phyloP scores from a whole-genome alignment of 441 rosid genomes.

The Hura crepitans region DNA sequence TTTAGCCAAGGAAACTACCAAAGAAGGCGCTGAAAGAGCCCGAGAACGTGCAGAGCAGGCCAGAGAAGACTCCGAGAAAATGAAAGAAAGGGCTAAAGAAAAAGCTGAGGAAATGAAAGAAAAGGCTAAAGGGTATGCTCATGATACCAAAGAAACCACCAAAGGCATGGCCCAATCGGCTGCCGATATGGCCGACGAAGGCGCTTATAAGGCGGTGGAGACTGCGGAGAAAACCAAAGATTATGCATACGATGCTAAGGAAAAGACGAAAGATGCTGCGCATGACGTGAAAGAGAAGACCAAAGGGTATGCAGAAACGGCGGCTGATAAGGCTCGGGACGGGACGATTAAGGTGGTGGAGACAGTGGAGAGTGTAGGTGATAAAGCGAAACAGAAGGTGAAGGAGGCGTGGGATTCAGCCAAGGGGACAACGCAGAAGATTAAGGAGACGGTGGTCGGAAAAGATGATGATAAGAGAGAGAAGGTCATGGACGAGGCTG shows the following conservation, averaged over 20 bases:
- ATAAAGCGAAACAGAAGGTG: constrained; percentile 53
- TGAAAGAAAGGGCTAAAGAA: constrained; percentile 35
- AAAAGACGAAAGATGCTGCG: constrained; percentile 39
- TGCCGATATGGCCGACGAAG: constrained; percentile 30
- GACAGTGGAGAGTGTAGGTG: constrained; percentile 34
- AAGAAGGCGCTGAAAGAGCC: constrained; percentile 28
- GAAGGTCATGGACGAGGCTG: constrained; percentile 40
- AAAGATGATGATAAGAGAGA: constrained; percentile 29
- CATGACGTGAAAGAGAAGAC: constrained; percentile 38
- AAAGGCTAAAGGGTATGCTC: constrained; percentile 22
- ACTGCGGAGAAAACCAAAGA: constrained; percentile 36
- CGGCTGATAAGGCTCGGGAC: constrained; percentile 37
- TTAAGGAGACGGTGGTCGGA: constrained; percentile 61
- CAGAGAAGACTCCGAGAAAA: constrained; percentile 14
- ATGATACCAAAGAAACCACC: constrained; percentile 19
- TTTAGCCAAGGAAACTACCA: constrained; percentile 26
- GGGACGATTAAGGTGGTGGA: constrained; percentile 36
- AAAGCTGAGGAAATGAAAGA: constrained; percentile 30
- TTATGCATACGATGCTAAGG: constrained; percentile 30
- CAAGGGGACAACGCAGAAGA: constrained; percentile 47
- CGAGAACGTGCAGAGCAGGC: constrained; percentile 24
- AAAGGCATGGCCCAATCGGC: constrained; percentile 22
- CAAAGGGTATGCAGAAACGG: constrained; percentile 20
- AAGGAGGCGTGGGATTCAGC: constrained; percentile 54
- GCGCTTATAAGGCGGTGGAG: constrained; percentile 27